These are phyloP conservation scores for Gryganskiella cystojenkinii DNA, from an alignment of 192 early-diverging fungal genomes.

Conservation along the genomic window DNA sequence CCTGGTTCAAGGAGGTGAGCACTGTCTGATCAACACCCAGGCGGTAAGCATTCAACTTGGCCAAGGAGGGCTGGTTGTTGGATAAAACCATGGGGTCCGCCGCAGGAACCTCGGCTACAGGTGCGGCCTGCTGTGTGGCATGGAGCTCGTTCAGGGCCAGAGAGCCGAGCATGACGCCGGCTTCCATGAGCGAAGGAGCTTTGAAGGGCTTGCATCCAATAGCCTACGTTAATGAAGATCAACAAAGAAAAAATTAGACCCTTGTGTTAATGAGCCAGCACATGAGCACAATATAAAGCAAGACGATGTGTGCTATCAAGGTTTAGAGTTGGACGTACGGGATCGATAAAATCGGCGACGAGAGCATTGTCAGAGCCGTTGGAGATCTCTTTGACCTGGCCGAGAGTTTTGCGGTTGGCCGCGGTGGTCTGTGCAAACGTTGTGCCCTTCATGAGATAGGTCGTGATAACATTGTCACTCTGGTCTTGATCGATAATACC, in stretches of 20 bases:
- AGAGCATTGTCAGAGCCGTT: slow-evolving; percentile 45
- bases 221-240: too few species aligned
- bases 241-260: too few species aligned
- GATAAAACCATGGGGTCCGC: slow-evolving; percentile 41
- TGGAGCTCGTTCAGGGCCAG: slow-evolving; percentile 44
- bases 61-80: slow-evolving; percentile 14
- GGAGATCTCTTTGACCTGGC: slow-evolving; percentile 3
- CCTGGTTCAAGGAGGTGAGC: slow-evolving; percentile 3
- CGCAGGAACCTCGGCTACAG: slow-evolving; percentile 18
- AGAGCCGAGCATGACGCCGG: slow-evolving; percentile 21
- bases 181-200: slow-evolving; percentile 41
- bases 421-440: slow-evolving; percentile 24
- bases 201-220: slow-evolving; percentile 27
- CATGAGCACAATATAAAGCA: too few species aligned
- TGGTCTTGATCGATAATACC: slow-evolving; percentile 47
- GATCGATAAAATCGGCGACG: slow-evolving; percentile 32
- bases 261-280: too few species aligned
- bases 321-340: too few species aligned
- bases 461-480: slow-evolving; percentile 42
- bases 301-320: too few species aligned
- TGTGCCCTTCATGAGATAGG: slow-evolving; percentile 21
- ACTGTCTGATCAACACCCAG: slow-evolving; percentile 18
- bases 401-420: slow-evolving; percentile 15
- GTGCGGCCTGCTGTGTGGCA: slow-evolving; percentile 10
- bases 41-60: slow-evolving; percentile 28